Conservation (phyloP, 2,329 filamentous ascomycete genomes). For the Penicillium rolfsii region DNA sequence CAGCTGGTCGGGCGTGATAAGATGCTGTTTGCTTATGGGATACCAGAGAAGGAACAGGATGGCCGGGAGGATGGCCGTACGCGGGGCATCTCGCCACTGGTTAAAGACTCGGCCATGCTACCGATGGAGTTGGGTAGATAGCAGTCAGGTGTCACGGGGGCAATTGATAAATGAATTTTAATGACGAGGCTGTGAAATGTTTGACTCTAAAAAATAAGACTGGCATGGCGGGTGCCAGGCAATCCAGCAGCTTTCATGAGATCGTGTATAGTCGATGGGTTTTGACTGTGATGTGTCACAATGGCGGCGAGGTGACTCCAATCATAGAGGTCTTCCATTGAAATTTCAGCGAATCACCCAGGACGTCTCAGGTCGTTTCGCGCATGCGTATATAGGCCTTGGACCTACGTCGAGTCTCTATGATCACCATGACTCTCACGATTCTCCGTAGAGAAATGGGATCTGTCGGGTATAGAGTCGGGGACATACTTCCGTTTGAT, state of each 20-base stretch:
- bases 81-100: constrained; percentile 4
- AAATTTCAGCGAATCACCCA: neutral
- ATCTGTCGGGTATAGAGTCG: neutral
- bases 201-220: neutral
- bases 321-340: neutral
- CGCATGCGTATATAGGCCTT: neutral
- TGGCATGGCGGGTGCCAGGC: neutral
- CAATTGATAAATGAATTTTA: neutral
- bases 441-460: too few species aligned
- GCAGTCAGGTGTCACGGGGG: neutral
- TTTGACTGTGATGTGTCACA: neutral
- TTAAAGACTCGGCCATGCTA: constrained; percentile 7
- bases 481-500: neutral
- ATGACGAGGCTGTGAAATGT: neutral
- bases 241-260: neutral
- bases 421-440: neutral
- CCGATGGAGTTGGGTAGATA: constrained; percentile 1
- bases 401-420: neutral
- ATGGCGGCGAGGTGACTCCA: neutral
- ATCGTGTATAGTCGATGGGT: neutral
- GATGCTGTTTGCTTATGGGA: constrained; percentile 1
- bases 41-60: constrained; percentile 6
- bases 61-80: constrained; percentile 20
- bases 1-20: constrained; percentile 1
- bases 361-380: neutral